Base-by-base conservation (phyloP, 495 filamentous ascomycete species). In the Aspergillus hancockii region DNA sequence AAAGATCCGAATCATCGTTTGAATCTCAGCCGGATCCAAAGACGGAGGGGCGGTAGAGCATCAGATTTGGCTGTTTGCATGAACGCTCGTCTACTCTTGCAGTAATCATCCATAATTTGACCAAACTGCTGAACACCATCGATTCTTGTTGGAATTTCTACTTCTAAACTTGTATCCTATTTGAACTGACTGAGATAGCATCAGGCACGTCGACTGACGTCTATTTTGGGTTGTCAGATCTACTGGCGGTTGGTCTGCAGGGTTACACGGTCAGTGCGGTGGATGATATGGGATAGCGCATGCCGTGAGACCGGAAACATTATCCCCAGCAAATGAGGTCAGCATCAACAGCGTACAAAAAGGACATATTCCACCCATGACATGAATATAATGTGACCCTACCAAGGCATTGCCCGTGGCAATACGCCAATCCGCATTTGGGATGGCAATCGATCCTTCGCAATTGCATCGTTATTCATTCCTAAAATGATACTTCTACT, bases 1-100 rank as follows among this genome's bases (percentile, higher is more conserved):
- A 70, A 21, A 64, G 70, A 23, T 70, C 64, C 23, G 71, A 70
- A 16, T 34, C 59, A 16, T 45, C 50, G 32, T 47, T 36, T 38
- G 40, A 40, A 22, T 45, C 57, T 8, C 63, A 58, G 28, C 40
- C 55, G 31, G 54, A 34, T 4, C 21, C 49, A 28, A 57, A 50
- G 41, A 41, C 38, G 9, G 5, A 55, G 32, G 40, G 40, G 18
- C 54, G 47, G 31, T 55, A 47, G 34, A 22, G 38, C 16, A 34
- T 34, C 25, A 23, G 13, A 8, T 13, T 16, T 41, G 16, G 38
- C 14, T 18, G 13, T 41, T n/a, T 30, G 46, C 9, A 9, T 49
- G 2, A 49, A 23, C 6, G 19, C 14, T 19, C 46, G 46, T 16
- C 34, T 43, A 40, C 34, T 25, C 16, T 49, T 12, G 46, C 46